These are phyloP conservation scores for Claviceps pazoutovae DNA, from an alignment of 2,329 filamentous ascomycete species.

Conservation along the genomic window DNA sequence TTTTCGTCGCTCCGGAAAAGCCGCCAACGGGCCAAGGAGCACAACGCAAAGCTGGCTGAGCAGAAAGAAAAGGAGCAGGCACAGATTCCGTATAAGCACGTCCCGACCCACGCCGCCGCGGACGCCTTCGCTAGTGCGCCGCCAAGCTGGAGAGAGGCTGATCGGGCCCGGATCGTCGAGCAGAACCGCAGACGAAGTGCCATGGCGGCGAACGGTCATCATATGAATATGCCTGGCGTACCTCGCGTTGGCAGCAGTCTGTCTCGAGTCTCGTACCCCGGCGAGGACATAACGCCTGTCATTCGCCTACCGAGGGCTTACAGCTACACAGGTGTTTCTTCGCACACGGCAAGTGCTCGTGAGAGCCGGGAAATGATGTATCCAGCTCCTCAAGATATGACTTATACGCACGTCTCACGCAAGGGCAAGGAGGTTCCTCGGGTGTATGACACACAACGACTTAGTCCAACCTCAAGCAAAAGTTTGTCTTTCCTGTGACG, in stretches of 20 bases:
- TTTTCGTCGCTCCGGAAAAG: slow-evolving; percentile 39
- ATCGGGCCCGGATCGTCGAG: slow-evolving; percentile 33
- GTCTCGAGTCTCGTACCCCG: slow-evolving; percentile 33
- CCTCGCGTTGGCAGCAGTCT: slow-evolving; percentile 35
- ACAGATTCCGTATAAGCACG: slow-evolving; percentile 38
- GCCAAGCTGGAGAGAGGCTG: slow-evolving; percentile 32
- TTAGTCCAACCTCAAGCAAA: slow-evolving; percentile 25
- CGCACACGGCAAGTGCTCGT: slow-evolving; percentile 13
- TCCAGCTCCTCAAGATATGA: slow-evolving; percentile 13
- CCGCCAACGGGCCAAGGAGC: slow-evolving; percentile 41
- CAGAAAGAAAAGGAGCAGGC: slow-evolving; percentile 28
- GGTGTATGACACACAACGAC: slow-evolving; percentile 18
- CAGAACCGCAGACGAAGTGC: slow-evolving; percentile 36
- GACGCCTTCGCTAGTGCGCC: slow-evolving; percentile 44
- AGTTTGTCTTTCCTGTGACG: slow-evolving; percentile 9
- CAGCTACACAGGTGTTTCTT: slow-evolving; percentile 27
- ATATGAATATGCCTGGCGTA: slow-evolving; percentile 23
- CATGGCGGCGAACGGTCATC: slow-evolving; percentile 27
- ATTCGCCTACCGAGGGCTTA: slow-evolving; percentile 27
- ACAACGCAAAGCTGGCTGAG: slow-evolving; percentile 33
- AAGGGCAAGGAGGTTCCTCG: slow-evolving; percentile 31
- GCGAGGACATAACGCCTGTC: slow-evolving; percentile 24
- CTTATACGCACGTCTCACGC: slow-evolving; percentile 14
- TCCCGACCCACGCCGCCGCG: slow-evolving; percentile 46
- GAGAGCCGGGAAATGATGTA: slow-evolving; percentile 19